These are phyloP conservation scores for Boletales sp. DNA, from an alignment of 768 basidiomycete genomes.

Conservation along the genomic window DNA sequence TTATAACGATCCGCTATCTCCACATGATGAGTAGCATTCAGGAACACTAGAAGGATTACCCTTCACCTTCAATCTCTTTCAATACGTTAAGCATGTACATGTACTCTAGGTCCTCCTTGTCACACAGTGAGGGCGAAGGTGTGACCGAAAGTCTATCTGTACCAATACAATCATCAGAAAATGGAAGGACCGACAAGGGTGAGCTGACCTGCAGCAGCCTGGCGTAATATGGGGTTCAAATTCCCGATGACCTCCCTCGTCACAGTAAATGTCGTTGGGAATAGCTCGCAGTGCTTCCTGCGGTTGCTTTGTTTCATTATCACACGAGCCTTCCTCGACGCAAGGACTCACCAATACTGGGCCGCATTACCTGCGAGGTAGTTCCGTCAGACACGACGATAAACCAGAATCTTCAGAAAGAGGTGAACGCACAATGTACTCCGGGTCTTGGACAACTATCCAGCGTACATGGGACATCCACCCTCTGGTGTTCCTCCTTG, in stretches of 20 bases:
- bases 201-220: constrained; percentile 27
- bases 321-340: not conserved
- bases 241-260: constrained; percentile 14
- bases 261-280: constrained; percentile 22
- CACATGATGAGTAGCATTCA: not conserved
- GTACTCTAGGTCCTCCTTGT: constrained; percentile 16
- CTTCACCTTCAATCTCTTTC: constrained; percentile 26
- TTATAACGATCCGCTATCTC: constrained; percentile 8
- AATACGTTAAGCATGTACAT: constrained; percentile 28
- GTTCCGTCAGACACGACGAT: not conserved
- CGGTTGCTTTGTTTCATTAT: not conserved
- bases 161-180: not conserved
- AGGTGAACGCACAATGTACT: constrained; percentile 20
- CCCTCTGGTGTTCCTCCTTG: constrained; percentile 18
- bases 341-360: constrained; percentile 26
- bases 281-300: constrained; percentile 32
- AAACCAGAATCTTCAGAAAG: too few relatives aligned
- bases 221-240: constrained; percentile 22
- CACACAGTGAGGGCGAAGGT: constrained; percentile 31
- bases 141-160: constrained; percentile 28
- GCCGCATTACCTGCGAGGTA: constrained; percentile 19
- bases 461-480: constrained; percentile 21
- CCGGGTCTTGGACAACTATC: constrained; percentile 15
- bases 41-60: not conserved
- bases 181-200: not conserved